phyloP scores from a whole-genome alignment of 306 rosid species.

The Malus fusca region DNA sequence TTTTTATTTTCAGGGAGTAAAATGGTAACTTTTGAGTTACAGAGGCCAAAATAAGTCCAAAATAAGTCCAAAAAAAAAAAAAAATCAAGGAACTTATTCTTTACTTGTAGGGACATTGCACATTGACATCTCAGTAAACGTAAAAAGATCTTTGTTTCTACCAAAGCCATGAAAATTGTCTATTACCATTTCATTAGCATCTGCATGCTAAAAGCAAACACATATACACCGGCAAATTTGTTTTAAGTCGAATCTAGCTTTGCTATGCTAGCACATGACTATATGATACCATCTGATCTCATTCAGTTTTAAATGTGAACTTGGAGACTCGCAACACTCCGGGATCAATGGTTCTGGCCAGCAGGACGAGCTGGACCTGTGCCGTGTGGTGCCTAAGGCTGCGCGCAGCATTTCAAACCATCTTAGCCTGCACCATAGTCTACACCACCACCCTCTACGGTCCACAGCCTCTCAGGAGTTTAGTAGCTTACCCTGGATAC shows the following conservation, averaged over 20 bases:
- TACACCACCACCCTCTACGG: constrained; percentile 39
- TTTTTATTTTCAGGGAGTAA: too few species aligned
- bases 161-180: neutral
- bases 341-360: neutral
- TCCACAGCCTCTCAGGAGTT: constrained; percentile 26
- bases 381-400: constrained; percentile 32
- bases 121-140: neutral
- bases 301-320: neutral
- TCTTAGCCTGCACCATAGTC: constrained; percentile 57
- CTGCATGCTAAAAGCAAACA: neutral
- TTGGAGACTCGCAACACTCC: neutral
- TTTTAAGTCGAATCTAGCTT: neutral
- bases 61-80: too few species aligned
- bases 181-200: neutral
- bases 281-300: neutral
- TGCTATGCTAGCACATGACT: neutral
- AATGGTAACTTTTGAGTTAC: too few species aligned
- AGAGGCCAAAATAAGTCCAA: too few species aligned
- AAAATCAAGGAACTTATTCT: neutral
- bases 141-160: neutral
- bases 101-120: neutral
- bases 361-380: constrained; percentile 4
- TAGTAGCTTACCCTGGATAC: constrained; percentile 47
- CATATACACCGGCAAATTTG: neutral
- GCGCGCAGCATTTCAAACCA: constrained; percentile 40